These are phyloP conservation scores for Alternaria hordeiaustralica DNA, from an alignment of 2,329 filamentous ascomycete species.

Conservation along the genomic window DNA sequence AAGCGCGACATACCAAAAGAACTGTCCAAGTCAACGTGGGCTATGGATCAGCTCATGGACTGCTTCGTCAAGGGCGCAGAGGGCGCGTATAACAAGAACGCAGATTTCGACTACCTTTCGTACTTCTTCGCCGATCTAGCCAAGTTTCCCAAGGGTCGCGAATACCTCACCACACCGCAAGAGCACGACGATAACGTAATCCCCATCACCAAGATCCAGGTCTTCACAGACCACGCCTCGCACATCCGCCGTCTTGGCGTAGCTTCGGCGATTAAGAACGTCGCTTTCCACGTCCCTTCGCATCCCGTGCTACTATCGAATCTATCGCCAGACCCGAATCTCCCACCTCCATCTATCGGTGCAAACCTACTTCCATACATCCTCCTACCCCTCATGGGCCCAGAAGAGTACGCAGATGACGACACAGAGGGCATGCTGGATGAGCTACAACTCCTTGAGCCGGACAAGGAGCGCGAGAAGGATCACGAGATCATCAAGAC, in stretches of 20 bases:
- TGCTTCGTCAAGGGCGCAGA: constrained; percentile 93
- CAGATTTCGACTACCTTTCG: constrained; percentile 89
- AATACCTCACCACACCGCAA: constrained; percentile 76
- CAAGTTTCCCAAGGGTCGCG: constrained; percentile 74
- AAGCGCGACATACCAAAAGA: constrained; percentile 72
- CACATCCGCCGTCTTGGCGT: constrained; percentile 88
- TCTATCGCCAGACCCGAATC: constrained; percentile 36
- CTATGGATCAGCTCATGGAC: constrained; percentile 91
- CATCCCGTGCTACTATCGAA: constrained; percentile 72
- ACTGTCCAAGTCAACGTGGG: constrained; percentile 74
- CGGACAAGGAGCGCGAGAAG: constrained; percentile 84
- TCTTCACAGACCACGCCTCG: constrained; percentile 91
- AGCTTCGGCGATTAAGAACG: constrained; percentile 94
- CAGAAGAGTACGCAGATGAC: constrained; percentile 86
- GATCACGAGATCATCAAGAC: constrained; percentile 80
- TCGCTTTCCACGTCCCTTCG: constrained; percentile 78
- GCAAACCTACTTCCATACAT: constrained; percentile 88
- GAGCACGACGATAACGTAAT: constrained; percentile 77
- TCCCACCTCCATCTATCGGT: constrained; percentile 62
- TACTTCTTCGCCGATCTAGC: constrained; percentile 94
- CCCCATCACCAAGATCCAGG: constrained; percentile 89
- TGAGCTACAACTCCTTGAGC: constrained; percentile 86
- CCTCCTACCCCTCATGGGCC: constrained; percentile 84
- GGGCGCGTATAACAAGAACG: constrained; percentile 80
- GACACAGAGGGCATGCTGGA: constrained; percentile 86